phyloP scores from a whole-genome alignment of 2,329 filamentous ascomycete genomes.

The Alternaria triticina region DNA sequence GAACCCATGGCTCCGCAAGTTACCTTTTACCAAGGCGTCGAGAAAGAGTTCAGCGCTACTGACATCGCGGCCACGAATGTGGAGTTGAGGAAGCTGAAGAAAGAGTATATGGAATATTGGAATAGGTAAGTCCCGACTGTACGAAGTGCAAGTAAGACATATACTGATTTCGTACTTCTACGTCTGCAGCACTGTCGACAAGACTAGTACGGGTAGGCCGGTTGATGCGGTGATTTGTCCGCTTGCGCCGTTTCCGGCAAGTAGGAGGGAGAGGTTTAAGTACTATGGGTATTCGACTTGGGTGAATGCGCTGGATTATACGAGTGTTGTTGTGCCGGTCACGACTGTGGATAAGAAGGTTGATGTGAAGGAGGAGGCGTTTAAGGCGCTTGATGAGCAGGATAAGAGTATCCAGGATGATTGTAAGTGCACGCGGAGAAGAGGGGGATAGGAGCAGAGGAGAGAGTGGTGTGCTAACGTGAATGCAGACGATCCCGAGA shows the following conservation, averaged over 20 bases:
- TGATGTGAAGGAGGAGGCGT: conserved; percentile 33
- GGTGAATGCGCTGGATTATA: conserved; percentile 43
- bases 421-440: conserved; percentile 2
- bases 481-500: conserved; percentile 41
- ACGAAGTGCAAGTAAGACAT: too few relatives aligned
- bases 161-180: too few relatives aligned
- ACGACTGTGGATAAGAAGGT: conserved; percentile 38
- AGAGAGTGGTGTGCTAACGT: too few relatives aligned
- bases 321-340: conserved; percentile 44
- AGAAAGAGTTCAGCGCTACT: conserved; percentile 30
- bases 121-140: too few relatives aligned
- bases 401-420: conserved; percentile 36
- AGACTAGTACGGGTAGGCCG: conserved; percentile 37
- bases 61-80: conserved; percentile 46
- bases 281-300: conserved; percentile 45
- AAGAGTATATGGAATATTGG: conserved; percentile 50
- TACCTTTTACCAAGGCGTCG: conserved; percentile 14
- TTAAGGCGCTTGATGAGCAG: conserved; percentile 31
- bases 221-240: conserved; percentile 49
- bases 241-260: conserved; percentile 47
- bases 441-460: too few relatives aligned
- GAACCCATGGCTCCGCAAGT: conserved; percentile 42
- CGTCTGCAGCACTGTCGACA: conserved; percentile 26
- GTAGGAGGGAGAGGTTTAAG: conserved; percentile 33
- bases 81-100: conserved; percentile 34